These are phyloP conservation scores for Ascosphaera aggregata DNA, from an alignment of 2,329 filamentous ascomycete species.

Conservation along the genomic window DNA sequence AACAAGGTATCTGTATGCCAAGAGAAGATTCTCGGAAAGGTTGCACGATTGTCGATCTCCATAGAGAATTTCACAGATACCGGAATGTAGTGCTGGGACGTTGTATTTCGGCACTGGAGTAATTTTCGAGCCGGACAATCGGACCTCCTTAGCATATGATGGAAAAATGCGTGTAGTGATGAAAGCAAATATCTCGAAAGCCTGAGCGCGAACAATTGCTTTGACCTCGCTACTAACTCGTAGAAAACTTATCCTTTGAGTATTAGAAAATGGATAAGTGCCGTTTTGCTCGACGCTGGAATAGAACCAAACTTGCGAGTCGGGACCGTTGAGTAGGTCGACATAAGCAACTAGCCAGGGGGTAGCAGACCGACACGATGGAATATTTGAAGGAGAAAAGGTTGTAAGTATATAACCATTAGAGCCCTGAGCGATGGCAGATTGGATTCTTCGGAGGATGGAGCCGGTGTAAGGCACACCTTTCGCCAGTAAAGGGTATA, in stretches of 20 bases:
- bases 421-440: slow-evolving; percentile 12
- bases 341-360: slow-evolving; percentile 20
- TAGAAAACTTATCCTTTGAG: neutral
- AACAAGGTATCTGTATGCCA: slow-evolving; percentile 5
- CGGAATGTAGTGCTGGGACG: slow-evolving; percentile 9
- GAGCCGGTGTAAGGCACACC: slow-evolving; percentile 17
- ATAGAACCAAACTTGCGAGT: slow-evolving; percentile 20
- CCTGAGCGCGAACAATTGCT: neutral
- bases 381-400: slow-evolving; percentile 8
- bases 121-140: slow-evolving; percentile 5
- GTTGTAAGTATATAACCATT: too few species aligned
- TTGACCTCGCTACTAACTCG: neutral
- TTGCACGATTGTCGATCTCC: too few species aligned
- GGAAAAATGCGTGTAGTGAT: slow-evolving; percentile 1
- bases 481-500: slow-evolving; percentile 11
- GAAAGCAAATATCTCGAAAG: neutral
- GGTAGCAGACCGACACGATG: slow-evolving; percentile 2
- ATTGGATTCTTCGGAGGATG: slow-evolving; percentile 17
- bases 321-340: slow-evolving; percentile 15
- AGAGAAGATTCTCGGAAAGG: too few species aligned
- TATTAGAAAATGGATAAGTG: too few species aligned
- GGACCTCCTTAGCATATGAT: slow-evolving; percentile 3
- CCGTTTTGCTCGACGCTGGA: slow-evolving; percentile 16
- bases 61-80: slow-evolving; percentile 17
- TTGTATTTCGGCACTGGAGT: slow-evolving; percentile 10